Base-by-base conservation (phyloP, 164 flowering plant species). In the Tetracentron sinense region DNA sequence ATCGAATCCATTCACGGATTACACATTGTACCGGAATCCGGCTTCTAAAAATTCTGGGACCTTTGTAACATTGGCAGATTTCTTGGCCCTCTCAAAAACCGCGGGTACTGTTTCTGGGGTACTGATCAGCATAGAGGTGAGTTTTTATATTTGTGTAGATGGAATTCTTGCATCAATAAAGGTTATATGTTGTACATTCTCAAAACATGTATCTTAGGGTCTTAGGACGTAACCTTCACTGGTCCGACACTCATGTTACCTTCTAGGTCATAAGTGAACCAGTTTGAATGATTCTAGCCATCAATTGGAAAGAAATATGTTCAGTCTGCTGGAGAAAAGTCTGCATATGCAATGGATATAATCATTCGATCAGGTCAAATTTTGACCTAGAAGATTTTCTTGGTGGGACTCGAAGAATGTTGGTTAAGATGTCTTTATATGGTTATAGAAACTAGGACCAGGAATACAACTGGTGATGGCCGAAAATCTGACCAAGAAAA, bases 91-190 rank as follows among this genome's bases (percentile, higher is more conserved):
- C 23, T 73, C 78, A 23, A 62, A 62, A 56, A 56, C 8, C 60
- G 59, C 71, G 44, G 33, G 44, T 16, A 38, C 69, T 23, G 55
- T 77, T 72, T 25, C 73, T 57, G 78, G 83, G 44, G 72, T 79
- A 21, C 62, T 79, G 63, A 71, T 79, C 68, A 62, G 30, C 44
- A 69, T 79, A 64, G 77, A 77, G 79, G 81, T 79, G 53, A 59
- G 77, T 63, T 21, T 31, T 47, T 25, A 31, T 65, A 20, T 23
- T 16, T 28, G 20, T 14, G 22, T 47, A n/a, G 19, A 10, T 48
- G 12, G 11, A 48, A 17, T 7, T 22, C 17, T 58, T 58, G 61
- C 44, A 42, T 33, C 22, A 23, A 46, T 17, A 57, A 58, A 19
- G 26, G n/a, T 22, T 7, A 38, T 19, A 33, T 4, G 10, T 33